These are phyloP conservation scores for Colletotrichum karsti DNA, from an alignment of 2,329 filamentous ascomycete genomes.

Conservation along the genomic window DNA sequence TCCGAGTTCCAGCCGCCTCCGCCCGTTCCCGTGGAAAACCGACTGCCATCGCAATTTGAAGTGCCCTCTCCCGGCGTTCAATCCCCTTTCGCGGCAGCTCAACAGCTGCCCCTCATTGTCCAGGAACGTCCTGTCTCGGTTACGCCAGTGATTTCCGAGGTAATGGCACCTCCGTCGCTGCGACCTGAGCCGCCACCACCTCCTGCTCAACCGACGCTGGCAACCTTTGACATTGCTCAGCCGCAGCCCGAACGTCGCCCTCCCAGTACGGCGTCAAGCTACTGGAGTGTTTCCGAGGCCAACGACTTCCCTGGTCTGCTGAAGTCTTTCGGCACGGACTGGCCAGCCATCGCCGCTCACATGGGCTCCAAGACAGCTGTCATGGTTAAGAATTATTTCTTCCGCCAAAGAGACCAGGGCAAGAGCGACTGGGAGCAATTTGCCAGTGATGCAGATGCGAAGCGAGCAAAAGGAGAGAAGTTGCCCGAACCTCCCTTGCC, in stretches of 20 bases:
- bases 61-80: constrained; percentile 50
- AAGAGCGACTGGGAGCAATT: constrained; percentile 68
- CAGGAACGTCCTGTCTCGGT: constrained; percentile 46
- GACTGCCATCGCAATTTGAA: constrained; percentile 54
- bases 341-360: constrained; percentile 76
- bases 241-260: constrained; percentile 58
- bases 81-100: constrained; percentile 47
- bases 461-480: constrained; percentile 64
- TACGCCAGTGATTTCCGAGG: constrained; percentile 54
- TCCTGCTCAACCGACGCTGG: constrained; percentile 54
- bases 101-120: constrained; percentile 28
- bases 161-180: constrained; percentile 65
- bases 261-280: constrained; percentile 75
- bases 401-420: constrained; percentile 67
- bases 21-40: constrained; percentile 49
- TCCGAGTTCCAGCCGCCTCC: constrained; percentile 49
- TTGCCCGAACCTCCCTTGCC: constrained; percentile 68
- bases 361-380: constrained; percentile 87
- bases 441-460: constrained; percentile 67
- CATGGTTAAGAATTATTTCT: constrained; percentile 82
- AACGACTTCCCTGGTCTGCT: constrained; percentile 80
- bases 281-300: constrained; percentile 87
- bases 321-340: constrained; percentile 81
- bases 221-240: constrained; percentile 60
- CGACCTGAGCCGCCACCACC: constrained; percentile 61